Conservation (phyloP, 352 stramenopile genomes). For the Globisporangium cylindrosporum region DNA sequence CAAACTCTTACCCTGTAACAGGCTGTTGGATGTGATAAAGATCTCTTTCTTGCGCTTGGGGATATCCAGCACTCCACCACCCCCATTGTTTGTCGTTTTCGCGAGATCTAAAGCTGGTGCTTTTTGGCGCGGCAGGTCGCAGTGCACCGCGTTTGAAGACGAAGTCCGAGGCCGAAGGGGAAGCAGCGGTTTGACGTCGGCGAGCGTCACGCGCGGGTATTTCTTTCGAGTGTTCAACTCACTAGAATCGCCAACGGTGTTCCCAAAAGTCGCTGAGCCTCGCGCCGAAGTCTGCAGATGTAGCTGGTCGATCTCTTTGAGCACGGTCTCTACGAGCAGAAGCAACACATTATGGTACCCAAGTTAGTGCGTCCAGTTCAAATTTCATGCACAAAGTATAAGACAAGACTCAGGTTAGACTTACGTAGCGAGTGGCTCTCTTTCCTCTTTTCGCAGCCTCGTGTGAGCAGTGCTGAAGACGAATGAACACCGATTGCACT, state of each 20-base stretch:
- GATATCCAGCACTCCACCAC: neutral
- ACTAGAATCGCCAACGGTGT: neutral
- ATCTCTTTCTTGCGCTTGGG: slow-evolving; percentile 22
- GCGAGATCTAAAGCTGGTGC: neutral
- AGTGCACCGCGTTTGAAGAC: slow-evolving; percentile 31
- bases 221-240: slow-evolving; percentile 16
- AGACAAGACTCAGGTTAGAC: neutral
- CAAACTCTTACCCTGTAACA: neutral
- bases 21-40: slow-evolving; percentile 20
- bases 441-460: neutral
- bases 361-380: neutral
- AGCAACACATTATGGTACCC: neutral
- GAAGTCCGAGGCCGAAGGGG: slow-evolving; percentile 23
- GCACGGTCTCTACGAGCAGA: slow-evolving; percentile 31
- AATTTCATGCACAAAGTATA: neutral
- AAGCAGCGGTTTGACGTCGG: slow-evolving; percentile 36
- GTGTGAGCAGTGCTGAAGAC: neutral
- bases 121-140: slow-evolving; percentile 23
- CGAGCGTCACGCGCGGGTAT: slow-evolving; percentile 54
- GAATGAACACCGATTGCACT: neutral
- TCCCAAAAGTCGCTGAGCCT: neutral
- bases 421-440: slow-evolving; percentile 20
- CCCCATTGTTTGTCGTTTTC: neutral
- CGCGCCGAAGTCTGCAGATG: slow-evolving; percentile 21
- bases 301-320: slow-evolving; percentile 52